Conservation (phyloP, 495 filamentous ascomycete genomes). For the Collariella sp. region DNA sequence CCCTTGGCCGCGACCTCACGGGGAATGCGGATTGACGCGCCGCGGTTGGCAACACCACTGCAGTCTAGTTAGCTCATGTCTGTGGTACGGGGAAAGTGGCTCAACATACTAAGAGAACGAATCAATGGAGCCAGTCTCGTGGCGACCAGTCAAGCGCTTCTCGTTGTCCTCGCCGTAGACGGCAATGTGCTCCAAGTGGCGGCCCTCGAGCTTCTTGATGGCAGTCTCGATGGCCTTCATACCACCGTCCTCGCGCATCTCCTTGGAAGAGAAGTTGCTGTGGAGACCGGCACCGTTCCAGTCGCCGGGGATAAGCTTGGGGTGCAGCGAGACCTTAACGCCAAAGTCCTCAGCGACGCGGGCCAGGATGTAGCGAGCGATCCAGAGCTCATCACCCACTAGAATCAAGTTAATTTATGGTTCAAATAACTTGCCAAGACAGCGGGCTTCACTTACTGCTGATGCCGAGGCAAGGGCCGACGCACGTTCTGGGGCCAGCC, state of each 20-base stretch:
- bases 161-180: slow-evolving; percentile 96
- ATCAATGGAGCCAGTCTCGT: slow-evolving; percentile 91
- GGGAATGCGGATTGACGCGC: slow-evolving; percentile 82
- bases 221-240: slow-evolving; percentile 84
- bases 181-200: slow-evolving; percentile 90
- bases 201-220: slow-evolving; percentile 58
- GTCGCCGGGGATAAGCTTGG: slow-evolving; percentile 97
- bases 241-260: slow-evolving; percentile 84
- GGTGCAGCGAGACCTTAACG: slow-evolving; percentile 89
- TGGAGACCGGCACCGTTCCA: slow-evolving; percentile 99
- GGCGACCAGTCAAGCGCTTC: slow-evolving; percentile 80
- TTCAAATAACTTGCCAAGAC: not conserved
- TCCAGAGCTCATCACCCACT: slow-evolving; percentile 96
- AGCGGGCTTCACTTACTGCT: slow-evolving; percentile 31
- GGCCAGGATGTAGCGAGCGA: slow-evolving; percentile 92
- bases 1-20: slow-evolving; percentile 83
- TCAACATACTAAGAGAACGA: slow-evolving; percentile 61
- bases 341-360: slow-evolving; percentile 96
- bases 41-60: slow-evolving; percentile 88
- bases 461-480: slow-evolving; percentile 89
- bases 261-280: slow-evolving; percentile 80
- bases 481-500: slow-evolving; percentile 65
- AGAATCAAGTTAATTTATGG: slow-evolving; percentile 5
- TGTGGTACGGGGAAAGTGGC: not conserved
- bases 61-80: not conserved